These are phyloP conservation scores for Tricholoma sp. DNA, from an alignment of 768 basidiomycete genomes.

Conservation along the genomic window DNA sequence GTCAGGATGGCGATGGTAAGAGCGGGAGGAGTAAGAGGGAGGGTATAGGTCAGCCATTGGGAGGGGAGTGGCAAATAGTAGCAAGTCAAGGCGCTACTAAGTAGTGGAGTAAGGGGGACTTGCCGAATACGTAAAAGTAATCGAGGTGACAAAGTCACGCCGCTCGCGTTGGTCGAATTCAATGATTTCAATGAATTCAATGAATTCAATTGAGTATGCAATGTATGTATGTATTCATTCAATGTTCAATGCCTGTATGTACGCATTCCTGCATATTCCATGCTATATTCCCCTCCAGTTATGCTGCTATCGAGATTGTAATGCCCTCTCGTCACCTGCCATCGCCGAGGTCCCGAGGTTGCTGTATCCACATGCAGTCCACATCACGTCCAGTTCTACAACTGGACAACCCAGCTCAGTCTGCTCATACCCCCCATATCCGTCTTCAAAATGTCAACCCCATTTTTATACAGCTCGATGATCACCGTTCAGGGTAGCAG, in stretches of 20 bases:
- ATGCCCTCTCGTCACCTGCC: too few relatives aligned
- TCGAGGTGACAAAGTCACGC: background rate
- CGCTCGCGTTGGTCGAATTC: too few relatives aligned
- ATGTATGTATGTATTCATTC: too few relatives aligned
- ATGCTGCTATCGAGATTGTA: too few relatives aligned
- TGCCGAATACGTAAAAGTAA: constrained; percentile 40
- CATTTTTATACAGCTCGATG: constrained; percentile 5
- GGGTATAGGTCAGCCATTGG: constrained; percentile 56
- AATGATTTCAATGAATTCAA: too few relatives aligned
- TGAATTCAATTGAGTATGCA: too few relatives aligned
- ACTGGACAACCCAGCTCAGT: background rate
- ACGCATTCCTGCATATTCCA: too few relatives aligned
- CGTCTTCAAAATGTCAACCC: constrained; percentile 17
- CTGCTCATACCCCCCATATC: constrained; percentile 22
- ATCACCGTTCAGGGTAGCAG: constrained; percentile 2
- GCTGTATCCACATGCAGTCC: constrained; percentile 1
- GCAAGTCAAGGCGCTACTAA: constrained; percentile 14
- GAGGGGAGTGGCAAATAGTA: constrained; percentile 22
- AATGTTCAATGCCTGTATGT: too few relatives aligned
- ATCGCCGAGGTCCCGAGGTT: constrained; percentile 38
- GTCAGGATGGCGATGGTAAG: constrained; percentile 28
- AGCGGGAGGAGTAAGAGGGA: constrained; percentile 32
- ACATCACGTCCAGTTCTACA: background rate
- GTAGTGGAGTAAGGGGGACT: constrained; percentile 35
- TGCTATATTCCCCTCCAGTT: too few relatives aligned